phyloP scores from a whole-genome alignment of 805 yeast species.

The Barnettozyma salicaria region DNA sequence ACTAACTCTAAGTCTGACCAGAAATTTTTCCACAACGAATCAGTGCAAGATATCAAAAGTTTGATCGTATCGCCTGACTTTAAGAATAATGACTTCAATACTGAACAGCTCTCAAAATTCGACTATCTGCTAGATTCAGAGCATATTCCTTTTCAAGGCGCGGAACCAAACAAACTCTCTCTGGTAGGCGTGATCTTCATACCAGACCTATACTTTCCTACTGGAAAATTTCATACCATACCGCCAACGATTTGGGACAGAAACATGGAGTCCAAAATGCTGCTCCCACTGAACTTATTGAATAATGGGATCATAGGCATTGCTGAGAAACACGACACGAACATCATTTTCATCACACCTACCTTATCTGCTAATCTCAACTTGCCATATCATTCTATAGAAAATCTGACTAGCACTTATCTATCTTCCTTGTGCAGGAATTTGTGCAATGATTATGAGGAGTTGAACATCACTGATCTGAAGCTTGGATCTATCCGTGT shows the following conservation, averaged over 20 bases:
- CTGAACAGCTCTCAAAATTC: conserved; percentile 42
- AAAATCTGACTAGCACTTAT: conserved; percentile 45
- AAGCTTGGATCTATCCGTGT: conserved; percentile 43
- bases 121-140: conserved; percentile 44
- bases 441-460: conserved; percentile 35
- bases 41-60: conserved; percentile 64
- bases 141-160: conserved; percentile 54
- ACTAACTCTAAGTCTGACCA: conserved; percentile 31
- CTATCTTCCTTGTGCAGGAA: conserved; percentile 33
- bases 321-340: conserved; percentile 44
- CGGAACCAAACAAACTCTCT: conserved; percentile 46
- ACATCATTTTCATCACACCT: conserved; percentile 49
- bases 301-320: conserved; percentile 50
- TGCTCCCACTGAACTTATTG: conserved; percentile 45
- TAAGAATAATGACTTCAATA: conserved; percentile 35
- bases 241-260: conserved; percentile 45
- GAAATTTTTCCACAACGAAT: conserved; percentile 47
- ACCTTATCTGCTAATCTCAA: conserved; percentile 47
- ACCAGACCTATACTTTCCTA: conserved; percentile 63
- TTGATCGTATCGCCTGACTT: conserved; percentile 46
- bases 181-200: conserved; percentile 63
- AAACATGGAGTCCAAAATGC: conserved; percentile 38
- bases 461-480: conserved; percentile 37
- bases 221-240: conserved; percentile 62
- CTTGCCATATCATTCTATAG: conserved; percentile 61